phyloP scores from a whole-genome alignment of 495 filamentous ascomycete genomes.

The Penicilliopsis zonata region DNA sequence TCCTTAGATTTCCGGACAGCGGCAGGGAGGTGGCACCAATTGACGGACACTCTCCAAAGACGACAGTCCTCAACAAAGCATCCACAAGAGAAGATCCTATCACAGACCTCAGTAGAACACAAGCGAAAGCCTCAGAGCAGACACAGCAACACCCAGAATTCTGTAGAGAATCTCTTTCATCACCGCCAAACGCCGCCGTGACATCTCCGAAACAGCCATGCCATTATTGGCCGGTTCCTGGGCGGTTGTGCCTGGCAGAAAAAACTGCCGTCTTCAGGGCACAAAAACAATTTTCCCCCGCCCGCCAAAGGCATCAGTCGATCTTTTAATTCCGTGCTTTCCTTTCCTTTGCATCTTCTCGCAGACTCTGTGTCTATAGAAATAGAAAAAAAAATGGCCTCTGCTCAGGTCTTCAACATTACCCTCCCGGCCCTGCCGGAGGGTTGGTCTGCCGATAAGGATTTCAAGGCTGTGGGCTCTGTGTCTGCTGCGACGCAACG shows the following conservation, averaged over 20 bases:
- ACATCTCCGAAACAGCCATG: conserved; percentile 15
- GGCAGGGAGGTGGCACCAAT: too few species aligned
- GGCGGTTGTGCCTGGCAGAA: conserved; percentile 22
- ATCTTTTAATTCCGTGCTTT: conserved; percentile 7
- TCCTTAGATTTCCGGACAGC: too few species aligned
- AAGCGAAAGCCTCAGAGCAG: too few species aligned
- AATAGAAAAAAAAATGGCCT: conserved; percentile 25
- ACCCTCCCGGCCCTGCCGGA: conserved; percentile 66
- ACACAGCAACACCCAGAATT: too few species aligned
- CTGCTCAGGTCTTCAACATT: conserved; percentile 32
- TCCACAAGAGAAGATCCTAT: too few species aligned
- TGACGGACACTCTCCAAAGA: too few species aligned
- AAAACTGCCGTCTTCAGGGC: conserved; percentile 19
- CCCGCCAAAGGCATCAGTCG: conserved; percentile 1
- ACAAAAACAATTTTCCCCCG: conserved; percentile 2
- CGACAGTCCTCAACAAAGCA: too few species aligned
- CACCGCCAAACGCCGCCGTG: conserved; percentile 14
- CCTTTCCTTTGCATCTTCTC: conserved; percentile 1
- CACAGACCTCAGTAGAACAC: too few species aligned
- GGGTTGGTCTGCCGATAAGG: conserved; percentile 79
- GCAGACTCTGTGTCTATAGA: neutral
- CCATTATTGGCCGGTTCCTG: conserved; percentile 17
- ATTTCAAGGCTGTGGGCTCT: conserved; percentile 70
- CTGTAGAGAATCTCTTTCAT: too few species aligned
- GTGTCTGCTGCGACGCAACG: conserved; percentile 62